phyloP scores from a whole-genome alignment of 129 eudicot species.

The Daucus carota region DNA sequence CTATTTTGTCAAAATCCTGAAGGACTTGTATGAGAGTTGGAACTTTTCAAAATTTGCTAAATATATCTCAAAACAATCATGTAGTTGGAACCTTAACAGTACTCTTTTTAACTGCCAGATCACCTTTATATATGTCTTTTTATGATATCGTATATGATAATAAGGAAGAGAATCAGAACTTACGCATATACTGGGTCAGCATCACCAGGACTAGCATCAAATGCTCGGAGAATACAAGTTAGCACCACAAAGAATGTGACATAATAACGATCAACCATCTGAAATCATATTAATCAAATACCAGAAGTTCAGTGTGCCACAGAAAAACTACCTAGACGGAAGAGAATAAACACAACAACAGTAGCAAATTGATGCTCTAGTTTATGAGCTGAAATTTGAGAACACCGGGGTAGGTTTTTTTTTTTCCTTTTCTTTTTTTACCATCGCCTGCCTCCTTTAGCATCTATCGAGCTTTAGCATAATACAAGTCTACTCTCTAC shows the following conservation, averaged over 20 bases:
- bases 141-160: neutral
- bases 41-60: neutral
- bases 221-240: slow-evolving; percentile 33
- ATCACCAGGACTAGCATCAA: slow-evolving; percentile 80
- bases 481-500: neutral
- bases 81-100: neutral
- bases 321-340: neutral
- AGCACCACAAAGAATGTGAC: slow-evolving; percentile 34
- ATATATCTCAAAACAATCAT: neutral
- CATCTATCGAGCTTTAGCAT: neutral
- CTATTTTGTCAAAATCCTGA: neutral
- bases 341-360: neutral
- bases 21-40: neutral
- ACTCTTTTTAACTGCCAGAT: neutral
- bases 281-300: slow-evolving; percentile 12
- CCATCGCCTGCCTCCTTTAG: neutral
- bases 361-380: neutral
- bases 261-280: slow-evolving; percentile 51
- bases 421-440: too few relatives aligned
- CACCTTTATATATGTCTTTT: neutral
- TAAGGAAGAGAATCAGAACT: slow-evolving; percentile 14
- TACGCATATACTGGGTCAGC: slow-evolving; percentile 67
- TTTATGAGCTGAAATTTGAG: too few relatives aligned
- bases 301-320: neutral
- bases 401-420: too few relatives aligned